phyloP scores from a whole-genome alignment of 768 basidiomycete species.

The Agrocybe praecox region DNA sequence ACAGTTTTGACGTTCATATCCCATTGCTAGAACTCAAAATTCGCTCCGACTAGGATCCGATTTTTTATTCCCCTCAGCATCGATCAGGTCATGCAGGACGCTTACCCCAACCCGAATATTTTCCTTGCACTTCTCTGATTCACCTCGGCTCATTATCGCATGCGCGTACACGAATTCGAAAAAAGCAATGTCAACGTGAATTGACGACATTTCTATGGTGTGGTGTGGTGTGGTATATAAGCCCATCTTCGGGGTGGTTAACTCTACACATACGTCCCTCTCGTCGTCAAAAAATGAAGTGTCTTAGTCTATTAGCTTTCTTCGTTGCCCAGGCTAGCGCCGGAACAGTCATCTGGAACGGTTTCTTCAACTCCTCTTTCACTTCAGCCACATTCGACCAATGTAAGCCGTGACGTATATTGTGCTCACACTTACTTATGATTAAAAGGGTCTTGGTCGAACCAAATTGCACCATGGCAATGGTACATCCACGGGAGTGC shows the following conservation, averaged over 20 bases:
- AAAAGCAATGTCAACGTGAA: slow-evolving; percentile 1
- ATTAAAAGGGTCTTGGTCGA: slow-evolving; percentile 20
- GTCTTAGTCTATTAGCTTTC: slow-evolving; percentile 13
- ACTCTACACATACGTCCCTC: slow-evolving; percentile 1
- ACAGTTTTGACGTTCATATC: background rate
- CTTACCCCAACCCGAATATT: slow-evolving; percentile 15
- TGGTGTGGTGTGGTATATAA: slow-evolving; percentile 10
- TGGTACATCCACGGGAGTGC: slow-evolving; percentile 22
- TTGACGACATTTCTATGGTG: slow-evolving; percentile 5
- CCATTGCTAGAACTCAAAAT: background rate
- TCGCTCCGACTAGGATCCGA: slow-evolving; percentile 15
- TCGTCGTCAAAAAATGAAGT: slow-evolving; percentile 12
- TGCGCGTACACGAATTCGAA: background rate
- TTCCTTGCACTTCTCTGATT: slow-evolving; percentile 4
- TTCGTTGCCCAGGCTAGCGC: slow-evolving; percentile 16
- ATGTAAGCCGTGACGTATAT: slow-evolving; percentile 1
- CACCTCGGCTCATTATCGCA: slow-evolving; percentile 21
- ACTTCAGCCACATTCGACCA: slow-evolving; percentile 16
- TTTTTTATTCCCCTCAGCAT: slow-evolving; percentile 6
- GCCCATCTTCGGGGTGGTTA: background rate
- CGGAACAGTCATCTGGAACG: slow-evolving; percentile 19
- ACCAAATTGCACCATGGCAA: slow-evolving; percentile 21
- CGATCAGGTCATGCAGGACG: slow-evolving; percentile 12
- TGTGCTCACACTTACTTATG: background rate
- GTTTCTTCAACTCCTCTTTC: slow-evolving; percentile 21